Evolutionary conservation across 2,329 filamentous ascomycete genomes (phyloP).

Genomic region (Dothiorella sarmentorum): DNA sequence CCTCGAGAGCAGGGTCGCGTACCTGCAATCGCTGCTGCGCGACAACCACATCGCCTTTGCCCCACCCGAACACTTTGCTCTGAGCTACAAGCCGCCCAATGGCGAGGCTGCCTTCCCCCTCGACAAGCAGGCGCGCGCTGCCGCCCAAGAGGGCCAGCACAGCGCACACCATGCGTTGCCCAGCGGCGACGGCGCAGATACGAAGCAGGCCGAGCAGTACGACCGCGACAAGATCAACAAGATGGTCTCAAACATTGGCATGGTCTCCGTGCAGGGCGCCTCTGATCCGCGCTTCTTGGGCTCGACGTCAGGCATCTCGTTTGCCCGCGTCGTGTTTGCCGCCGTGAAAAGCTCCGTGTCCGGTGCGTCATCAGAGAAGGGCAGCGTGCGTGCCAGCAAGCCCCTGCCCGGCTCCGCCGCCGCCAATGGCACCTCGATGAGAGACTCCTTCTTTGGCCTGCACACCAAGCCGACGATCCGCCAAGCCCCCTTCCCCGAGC

Average conservation of each 20-base stretch:
- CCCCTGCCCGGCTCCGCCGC: constrained; percentile 47
- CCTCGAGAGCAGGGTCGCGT: constrained; percentile 78
- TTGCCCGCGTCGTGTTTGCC: constrained; percentile 89
- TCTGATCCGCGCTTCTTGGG: constrained; percentile 79
- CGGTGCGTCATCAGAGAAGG: constrained; percentile 57
- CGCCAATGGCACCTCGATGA: constrained; percentile 71
- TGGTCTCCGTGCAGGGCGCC: constrained; percentile 73
- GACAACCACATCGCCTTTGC: constrained; percentile 69
- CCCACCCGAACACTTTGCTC: constrained; percentile 61
- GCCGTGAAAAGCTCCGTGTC: constrained; percentile 77
- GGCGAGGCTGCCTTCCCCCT: constrained; percentile 28
- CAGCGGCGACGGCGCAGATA: constrained; percentile 24
- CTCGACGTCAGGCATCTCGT: constrained; percentile 86
- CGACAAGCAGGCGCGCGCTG: constrained; percentile 18
- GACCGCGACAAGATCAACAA: constrained; percentile 62
- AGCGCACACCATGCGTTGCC: constrained; percentile 24
- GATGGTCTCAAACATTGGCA: constrained; percentile 66
- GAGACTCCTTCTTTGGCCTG: constrained; percentile 95
- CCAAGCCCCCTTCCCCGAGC: constrained; percentile 78
- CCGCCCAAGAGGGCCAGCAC: constrained; percentile 22
- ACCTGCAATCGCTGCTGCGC: constrained; percentile 73
- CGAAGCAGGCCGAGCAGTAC: constrained; percentile 48
- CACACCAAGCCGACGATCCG: constrained; percentile 87
- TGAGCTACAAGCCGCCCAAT: constrained; percentile 37
- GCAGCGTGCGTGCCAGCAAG: constrained; percentile 58